Evolutionary conservation across 106 monocot genomes (phyloP).

Genomic region (Phalaenopsis equestris): DNA sequence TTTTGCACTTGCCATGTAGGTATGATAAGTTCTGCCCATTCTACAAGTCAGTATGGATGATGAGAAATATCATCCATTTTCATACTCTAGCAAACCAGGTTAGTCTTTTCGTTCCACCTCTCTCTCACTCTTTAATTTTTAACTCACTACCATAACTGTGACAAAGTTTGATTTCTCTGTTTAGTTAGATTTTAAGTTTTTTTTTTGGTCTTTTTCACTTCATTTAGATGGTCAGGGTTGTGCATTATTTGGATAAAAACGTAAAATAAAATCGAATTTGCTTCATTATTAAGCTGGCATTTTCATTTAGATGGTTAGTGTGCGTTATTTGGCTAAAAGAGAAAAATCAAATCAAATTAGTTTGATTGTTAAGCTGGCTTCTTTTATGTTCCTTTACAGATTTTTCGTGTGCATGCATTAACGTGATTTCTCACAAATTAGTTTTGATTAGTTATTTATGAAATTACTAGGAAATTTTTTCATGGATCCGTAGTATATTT

Average conservation of each 20-base stretch:
- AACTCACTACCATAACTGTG: too few relatives aligned
- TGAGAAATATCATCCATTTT: conserved; percentile 98
- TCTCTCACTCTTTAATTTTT: background rate
- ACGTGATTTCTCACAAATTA: background rate
- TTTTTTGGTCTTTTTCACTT: too few relatives aligned
- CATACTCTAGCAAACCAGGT: conserved; percentile 95
- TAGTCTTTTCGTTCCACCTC: background rate
- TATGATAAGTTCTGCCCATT: conserved; percentile 99
- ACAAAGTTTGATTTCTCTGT: too few relatives aligned
- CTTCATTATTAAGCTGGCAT: too few relatives aligned
- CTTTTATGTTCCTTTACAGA: background rate
- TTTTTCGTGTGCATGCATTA: background rate
- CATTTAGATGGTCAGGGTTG: too few relatives aligned
- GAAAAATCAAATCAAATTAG: too few relatives aligned
- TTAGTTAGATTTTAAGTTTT: background rate
- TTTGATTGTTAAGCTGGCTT: background rate
- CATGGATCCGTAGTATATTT: too few relatives aligned
- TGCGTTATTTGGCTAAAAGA: too few relatives aligned
- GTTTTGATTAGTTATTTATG: background rate
- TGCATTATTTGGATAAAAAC: too few relatives aligned
- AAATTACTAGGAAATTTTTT: background rate
- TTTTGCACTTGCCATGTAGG: conserved; percentile 19
- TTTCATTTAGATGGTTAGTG: too few relatives aligned
- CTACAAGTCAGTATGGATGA: conserved; percentile 99
- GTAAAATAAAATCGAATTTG: too few relatives aligned